Evolutionary conservation across 2,329 filamentous ascomycete species (phyloP), one percentile per base, ranked within the genome.

Genomic region (Xylariaceae sp.): DNA sequence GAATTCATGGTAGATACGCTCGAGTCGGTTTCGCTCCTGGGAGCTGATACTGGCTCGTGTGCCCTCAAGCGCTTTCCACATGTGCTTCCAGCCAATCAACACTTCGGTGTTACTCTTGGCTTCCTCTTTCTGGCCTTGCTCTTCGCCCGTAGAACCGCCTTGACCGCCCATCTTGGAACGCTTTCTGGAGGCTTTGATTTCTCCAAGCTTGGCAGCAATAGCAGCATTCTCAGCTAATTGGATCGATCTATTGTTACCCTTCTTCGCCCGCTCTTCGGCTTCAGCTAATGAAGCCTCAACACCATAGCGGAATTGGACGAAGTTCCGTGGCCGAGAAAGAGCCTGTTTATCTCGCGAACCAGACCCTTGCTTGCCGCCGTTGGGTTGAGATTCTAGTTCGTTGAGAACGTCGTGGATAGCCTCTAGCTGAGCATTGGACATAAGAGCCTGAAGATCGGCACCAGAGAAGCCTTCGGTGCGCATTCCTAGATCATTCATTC

Each of bases 401-500:
- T 85, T 88, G 0, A 99, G 82, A 2, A 95, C 86, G 66, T 97
- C 92, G 71, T 99, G 94, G 64, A 99, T 97, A 34, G 94, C 94
- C 76, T 97, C 93, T 4, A 99, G 82, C 72, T 99, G 94, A 0
- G 94, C 92, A 67, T 99, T 99, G 69, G 96, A 97, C 49, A 97
- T 87, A 5, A 99, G 82, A 0, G 93, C 94, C 73, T 99, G 94
- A 2, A 99, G 79, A 75, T 99, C 94, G 1, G 94, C 94, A 10
- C 94, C 94, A 0, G 90, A 94, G 73, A 95, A 97, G 8, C 94
- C 94, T 60, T 94, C 88, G 0, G 93, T 97, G 13, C 85, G 80
- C 13, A 78, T 79, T 0, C 92, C 93, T 23, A 99, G 84, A 62
- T 92, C 89, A n/a, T 76, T 77, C 35, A 96, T 74, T 6, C 80